A percentile compares a stretch with the other conserved stretches of the same genome.
phyloP scores from a whole-genome alignment of 2,329 filamentous ascomycete genomes.

The Sordariomycetes sp. region DNA sequence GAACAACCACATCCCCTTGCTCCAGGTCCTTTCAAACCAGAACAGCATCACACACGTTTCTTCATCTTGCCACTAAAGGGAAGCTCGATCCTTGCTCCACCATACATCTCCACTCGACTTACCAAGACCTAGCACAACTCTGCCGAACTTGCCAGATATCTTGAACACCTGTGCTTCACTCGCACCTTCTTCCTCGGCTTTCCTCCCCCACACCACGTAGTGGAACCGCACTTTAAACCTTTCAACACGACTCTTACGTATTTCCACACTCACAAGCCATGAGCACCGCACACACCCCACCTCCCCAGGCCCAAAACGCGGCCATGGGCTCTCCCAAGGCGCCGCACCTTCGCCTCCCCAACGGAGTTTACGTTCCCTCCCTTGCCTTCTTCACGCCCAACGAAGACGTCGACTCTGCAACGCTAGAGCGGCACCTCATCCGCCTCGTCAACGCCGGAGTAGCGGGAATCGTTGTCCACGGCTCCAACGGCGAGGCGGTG shows the following conservation, averaged over 20 bases:
- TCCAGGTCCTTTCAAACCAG: not conserved
- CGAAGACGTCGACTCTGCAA: slow-evolving; percentile 53
- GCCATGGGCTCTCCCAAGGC: slow-evolving; percentile 4
- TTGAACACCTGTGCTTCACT: too few species aligned
- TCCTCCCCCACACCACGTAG: too few species aligned
- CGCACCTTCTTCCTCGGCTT: too few species aligned
- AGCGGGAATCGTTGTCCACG: slow-evolving; percentile 64
- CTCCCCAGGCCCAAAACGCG: not conserved
- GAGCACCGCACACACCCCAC: not conserved
- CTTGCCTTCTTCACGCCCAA: slow-evolving; percentile 57
- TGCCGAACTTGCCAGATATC: too few species aligned
- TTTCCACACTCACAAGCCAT: not conserved
- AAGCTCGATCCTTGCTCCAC: too few species aligned
- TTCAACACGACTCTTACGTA: not conserved
- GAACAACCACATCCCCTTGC: not conserved
- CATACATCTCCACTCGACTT: too few species aligned
- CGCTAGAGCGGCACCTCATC: slow-evolving; percentile 48
- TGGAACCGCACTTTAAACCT: too few species aligned
- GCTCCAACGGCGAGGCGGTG: slow-evolving; percentile 73
- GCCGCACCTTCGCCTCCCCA: slow-evolving; percentile 15
- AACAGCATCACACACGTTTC: not conserved
- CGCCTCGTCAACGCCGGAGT: slow-evolving; percentile 62
- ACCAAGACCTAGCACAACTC: too few species aligned
- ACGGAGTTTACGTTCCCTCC: slow-evolving; percentile 60
- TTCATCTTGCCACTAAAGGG: not conserved